Evolutionary conservation across 208 protist species (phyloP).

Genomic region (Naegleria fowleri): DNA sequence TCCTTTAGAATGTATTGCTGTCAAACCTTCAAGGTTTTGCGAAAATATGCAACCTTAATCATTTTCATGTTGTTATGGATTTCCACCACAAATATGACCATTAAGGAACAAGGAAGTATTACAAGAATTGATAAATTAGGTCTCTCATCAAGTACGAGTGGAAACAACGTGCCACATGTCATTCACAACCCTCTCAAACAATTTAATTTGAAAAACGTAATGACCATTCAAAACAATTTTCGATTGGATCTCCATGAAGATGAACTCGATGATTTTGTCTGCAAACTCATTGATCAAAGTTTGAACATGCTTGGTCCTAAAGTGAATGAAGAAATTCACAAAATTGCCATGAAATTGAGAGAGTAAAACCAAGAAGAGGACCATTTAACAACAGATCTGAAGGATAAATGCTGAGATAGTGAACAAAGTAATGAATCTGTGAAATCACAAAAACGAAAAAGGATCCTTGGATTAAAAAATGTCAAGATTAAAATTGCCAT

Average conservation of each 20-base stretch:
- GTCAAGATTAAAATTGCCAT: too few species aligned
- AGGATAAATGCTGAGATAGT: too few species aligned
- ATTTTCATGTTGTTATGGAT: conserved; percentile 64
- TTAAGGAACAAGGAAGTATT: neutral
- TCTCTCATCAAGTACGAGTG: neutral
- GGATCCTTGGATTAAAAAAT: too few species aligned
- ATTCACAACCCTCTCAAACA: neutral
- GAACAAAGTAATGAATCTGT: too few species aligned
- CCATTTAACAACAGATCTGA: too few species aligned
- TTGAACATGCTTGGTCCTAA: conserved; percentile 50
- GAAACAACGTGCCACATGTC: neutral
- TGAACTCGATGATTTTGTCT: conserved; percentile 29
- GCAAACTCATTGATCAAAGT: conserved; percentile 51
- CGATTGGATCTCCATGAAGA: neutral
- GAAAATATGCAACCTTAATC: conserved; percentile 61
- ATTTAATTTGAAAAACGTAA: neutral
- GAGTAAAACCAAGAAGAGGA: neutral
- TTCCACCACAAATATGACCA: conserved; percentile 42
- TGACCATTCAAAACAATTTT: conserved; percentile 53
- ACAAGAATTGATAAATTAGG: conserved; percentile 54
- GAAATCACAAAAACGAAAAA: too few species aligned
- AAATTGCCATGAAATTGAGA: conserved; percentile 5
- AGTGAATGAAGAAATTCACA: conserved; percentile 48
- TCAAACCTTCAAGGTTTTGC: conserved; percentile 62
- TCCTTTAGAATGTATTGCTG: conserved; percentile 44